phyloP scores from a whole-genome alignment of 768 basidiomycete genomes.

The Flagelloscypha sp. region DNA sequence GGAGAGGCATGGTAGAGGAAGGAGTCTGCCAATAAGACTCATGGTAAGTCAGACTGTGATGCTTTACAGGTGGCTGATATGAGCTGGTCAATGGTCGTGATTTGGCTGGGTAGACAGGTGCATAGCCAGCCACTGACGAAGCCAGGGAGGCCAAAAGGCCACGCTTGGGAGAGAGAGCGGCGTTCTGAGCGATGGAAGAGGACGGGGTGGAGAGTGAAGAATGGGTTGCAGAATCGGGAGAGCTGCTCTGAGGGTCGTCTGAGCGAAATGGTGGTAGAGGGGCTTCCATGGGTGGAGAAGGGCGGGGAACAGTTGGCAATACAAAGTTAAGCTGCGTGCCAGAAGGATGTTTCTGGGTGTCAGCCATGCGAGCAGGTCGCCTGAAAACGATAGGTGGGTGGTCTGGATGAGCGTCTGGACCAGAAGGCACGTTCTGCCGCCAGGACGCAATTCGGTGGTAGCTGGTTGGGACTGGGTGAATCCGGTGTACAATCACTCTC shows the following conservation, averaged over 20 bases:
- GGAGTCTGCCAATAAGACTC: neutral
- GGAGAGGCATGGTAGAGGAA: too few relatives aligned
- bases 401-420: too few relatives aligned
- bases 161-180: slow-evolving; percentile 32
- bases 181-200: slow-evolving; percentile 33
- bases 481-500: slow-evolving; percentile 1
- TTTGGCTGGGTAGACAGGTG: slow-evolving; percentile 17
- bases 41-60: neutral
- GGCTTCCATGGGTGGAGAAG: slow-evolving; percentile 37
- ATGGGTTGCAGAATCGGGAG: slow-evolving; percentile 29
- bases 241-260: slow-evolving; percentile 23
- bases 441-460: slow-evolving; percentile 2
- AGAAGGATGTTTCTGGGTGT: slow-evolving; percentile 6
- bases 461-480: slow-evolving; percentile 11
- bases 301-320: slow-evolving; percentile 31
- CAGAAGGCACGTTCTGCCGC: neutral
- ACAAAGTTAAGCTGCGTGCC: slow-evolving; percentile 19
- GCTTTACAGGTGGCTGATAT: neutral
- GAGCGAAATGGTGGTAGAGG: too few relatives aligned
- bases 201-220: slow-evolving; percentile 46
- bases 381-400: too few relatives aligned
- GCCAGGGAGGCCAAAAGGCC: slow-evolving; percentile 37
- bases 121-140: slow-evolving; percentile 19
- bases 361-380: too few relatives aligned
- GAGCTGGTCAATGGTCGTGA: slow-evolving; percentile 3